Conservation (phyloP, 2,329 filamentous ascomycete species). For the Exophiala sp. region DNA sequence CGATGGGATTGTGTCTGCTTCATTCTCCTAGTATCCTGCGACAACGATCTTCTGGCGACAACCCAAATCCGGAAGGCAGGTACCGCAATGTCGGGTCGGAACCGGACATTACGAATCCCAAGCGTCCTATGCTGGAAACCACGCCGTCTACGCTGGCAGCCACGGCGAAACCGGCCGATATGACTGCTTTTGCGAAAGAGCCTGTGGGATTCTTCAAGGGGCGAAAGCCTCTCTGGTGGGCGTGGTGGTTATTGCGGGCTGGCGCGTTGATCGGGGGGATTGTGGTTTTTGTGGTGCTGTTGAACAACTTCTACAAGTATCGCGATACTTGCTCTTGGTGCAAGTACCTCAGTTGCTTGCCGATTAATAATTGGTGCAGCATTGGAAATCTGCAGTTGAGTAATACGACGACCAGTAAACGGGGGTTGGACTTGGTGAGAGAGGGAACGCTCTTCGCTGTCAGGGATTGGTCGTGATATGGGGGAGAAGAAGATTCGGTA, state of each 20-base stretch:
- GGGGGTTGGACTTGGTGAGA: constrained; percentile 7
- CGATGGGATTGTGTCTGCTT: constrained; percentile 79
- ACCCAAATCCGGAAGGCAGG: constrained; percentile 34
- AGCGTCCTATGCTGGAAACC: constrained; percentile 11
- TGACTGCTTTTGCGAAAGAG: constrained; percentile 44
- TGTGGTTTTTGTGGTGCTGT: constrained; percentile 77
- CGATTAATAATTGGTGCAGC: constrained; percentile 46
- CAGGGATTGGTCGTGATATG: too few species aligned
- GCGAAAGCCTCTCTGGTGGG: constrained; percentile 93
- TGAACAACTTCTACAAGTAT: constrained; percentile 88
- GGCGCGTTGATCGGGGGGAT: constrained; percentile 75
- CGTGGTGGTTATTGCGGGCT: constrained; percentile 85
- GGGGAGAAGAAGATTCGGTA: background rate
- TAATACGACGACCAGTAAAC: constrained; percentile 23
- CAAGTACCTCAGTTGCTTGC: constrained; percentile 86
- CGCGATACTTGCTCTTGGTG: constrained; percentile 81
- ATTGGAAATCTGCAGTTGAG: constrained; percentile 33
- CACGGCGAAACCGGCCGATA: constrained; percentile 54
- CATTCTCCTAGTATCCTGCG: constrained; percentile 82
- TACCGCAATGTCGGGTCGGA: constrained; percentile 26
- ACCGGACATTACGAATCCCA: constrained; percentile 16
- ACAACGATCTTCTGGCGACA: constrained; percentile 59
- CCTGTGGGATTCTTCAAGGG: constrained; percentile 80
- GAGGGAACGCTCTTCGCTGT: background rate
- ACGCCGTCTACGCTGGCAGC: constrained; percentile 39